Percentiles rank a stretch among this genome's conserved stretches.
Conservation (phyloP, 108 stramenopile genomes). For the Seminavis robusta region DNA sequence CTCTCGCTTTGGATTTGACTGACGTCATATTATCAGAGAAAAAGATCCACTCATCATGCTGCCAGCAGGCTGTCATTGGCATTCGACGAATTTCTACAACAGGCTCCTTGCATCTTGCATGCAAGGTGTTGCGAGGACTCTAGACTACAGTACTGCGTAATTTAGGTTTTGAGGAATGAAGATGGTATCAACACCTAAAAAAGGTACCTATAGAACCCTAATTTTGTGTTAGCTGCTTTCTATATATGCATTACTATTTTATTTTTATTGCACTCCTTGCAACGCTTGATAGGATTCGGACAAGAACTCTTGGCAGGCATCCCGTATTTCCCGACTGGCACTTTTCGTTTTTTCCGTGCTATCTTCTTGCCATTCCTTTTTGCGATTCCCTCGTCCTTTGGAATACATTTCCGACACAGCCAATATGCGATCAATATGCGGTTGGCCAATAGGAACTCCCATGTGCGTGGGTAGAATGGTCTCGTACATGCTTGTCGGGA, state of each 20-base stretch:
- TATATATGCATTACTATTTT: background rate
- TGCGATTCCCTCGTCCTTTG: slow-evolving; percentile 59
- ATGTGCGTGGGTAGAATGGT: slow-evolving; percentile 52
- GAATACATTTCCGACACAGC: slow-evolving; percentile 59
- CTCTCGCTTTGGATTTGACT: no score
- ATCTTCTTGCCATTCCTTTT: slow-evolving; percentile 57
- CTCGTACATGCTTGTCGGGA: slow-evolving; percentile 47
- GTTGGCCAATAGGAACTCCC: slow-evolving; percentile 24
- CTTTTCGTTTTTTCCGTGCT: slow-evolving; percentile 55
- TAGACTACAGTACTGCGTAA: no score
- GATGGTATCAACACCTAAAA: background rate
- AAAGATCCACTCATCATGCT: no score
- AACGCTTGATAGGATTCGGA: slow-evolving; percentile 44
- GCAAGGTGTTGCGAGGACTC: no score
- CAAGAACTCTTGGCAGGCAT: slow-evolving; percentile 58
- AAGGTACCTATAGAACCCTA: no score
- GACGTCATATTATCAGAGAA: no score
- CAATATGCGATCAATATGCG: slow-evolving; percentile 43
- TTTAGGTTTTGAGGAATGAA: no score
- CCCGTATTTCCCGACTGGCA: slow-evolving; percentile 46
- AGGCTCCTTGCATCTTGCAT: no score
- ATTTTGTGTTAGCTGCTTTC: no score
- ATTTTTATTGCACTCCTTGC: slow-evolving; percentile 18
- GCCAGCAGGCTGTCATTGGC: no score
- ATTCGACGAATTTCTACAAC: no score